These are phyloP conservation scores for Neofusicoccum sp. DNA, from an alignment of 2,329 filamentous ascomycete genomes.

Conservation along the genomic window DNA sequence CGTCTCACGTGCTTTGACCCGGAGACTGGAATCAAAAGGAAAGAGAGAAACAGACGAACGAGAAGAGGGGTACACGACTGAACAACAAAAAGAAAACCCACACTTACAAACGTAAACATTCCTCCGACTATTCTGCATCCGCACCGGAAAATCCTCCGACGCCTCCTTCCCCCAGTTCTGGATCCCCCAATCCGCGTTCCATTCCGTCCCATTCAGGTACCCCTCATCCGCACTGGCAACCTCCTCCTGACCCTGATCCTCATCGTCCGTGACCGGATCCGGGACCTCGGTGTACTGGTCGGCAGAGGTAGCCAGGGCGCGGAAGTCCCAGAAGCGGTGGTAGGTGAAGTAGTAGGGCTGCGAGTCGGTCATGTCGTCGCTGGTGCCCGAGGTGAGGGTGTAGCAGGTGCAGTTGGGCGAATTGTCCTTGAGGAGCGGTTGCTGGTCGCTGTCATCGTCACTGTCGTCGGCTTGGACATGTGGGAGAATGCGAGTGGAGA, in stretches of 20 bases:
- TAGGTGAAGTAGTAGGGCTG: conserved; percentile 50
- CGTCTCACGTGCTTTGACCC: too few species aligned
- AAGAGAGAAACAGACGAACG: too few species aligned
- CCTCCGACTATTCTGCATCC: conserved; percentile 49
- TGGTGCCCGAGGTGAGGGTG: conserved; percentile 46
- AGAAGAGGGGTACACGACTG: neutral
- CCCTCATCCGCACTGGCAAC: conserved; percentile 29
- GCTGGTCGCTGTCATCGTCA: neutral
- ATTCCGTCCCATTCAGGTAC: conserved; percentile 37
- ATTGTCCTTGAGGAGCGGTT: conserved; percentile 34
- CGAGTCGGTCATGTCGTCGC: conserved; percentile 33
- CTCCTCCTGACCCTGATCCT: conserved; percentile 24
- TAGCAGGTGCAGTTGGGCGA: conserved; percentile 51
- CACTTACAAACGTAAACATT: conserved; percentile 49
- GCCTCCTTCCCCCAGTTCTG: conserved; percentile 50
- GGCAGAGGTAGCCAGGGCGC: conserved; percentile 41
- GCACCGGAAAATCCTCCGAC: conserved; percentile 40
- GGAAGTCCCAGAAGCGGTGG: conserved; percentile 57
- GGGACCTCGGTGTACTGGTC: conserved; percentile 31
- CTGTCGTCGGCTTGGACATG: neutral
- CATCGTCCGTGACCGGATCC: conserved; percentile 30
- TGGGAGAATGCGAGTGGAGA: neutral
- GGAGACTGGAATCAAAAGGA: too few species aligned
- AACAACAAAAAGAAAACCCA: neutral
- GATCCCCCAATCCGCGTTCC: conserved; percentile 43